Evolutionary conservation across 805 yeast species (phyloP).

Genomic region (Ogataea ganodermae): DNA sequence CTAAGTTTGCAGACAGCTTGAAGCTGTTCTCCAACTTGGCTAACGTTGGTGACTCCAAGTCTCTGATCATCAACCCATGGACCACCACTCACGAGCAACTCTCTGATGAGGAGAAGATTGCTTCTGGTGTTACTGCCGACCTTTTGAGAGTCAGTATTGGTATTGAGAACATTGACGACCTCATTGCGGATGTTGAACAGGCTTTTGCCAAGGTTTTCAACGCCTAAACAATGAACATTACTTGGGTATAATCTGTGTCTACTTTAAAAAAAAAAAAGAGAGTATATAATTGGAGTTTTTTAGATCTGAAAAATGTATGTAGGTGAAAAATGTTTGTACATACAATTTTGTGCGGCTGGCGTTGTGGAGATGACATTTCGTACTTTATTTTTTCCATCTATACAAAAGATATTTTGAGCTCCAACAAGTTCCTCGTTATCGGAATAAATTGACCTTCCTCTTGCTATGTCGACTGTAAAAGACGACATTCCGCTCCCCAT

Average conservation of each 20-base stretch:
- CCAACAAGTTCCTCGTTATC: too few relatives aligned
- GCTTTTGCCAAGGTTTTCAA: slow-evolving; percentile 66
- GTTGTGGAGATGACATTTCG: neutral
- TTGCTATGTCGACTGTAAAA: neutral
- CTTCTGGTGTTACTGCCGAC: slow-evolving; percentile 87
- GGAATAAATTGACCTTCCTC: neutral
- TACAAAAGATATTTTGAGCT: too few relatives aligned
- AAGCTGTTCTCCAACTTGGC: slow-evolving; percentile 91
- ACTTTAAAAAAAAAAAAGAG: neutral
- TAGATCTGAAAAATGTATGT: neutral
- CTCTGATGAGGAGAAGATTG: slow-evolving; percentile 72
- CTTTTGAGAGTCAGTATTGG: slow-evolving; percentile 89
- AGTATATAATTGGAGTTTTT: neutral
- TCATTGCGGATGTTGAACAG: slow-evolving; percentile 85
- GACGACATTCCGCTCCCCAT: slow-evolving; percentile 22
- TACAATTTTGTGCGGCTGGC: too few relatives aligned
- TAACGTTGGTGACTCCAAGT: slow-evolving; percentile 95
- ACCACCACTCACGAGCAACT: slow-evolving; percentile 95
- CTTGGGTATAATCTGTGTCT: neutral
- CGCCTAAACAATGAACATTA: too few relatives aligned
- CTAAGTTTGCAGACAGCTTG: slow-evolving; percentile 79
- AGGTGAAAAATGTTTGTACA: too few relatives aligned
- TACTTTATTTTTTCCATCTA: neutral
- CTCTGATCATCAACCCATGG: slow-evolving; percentile 94
- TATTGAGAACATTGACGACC: slow-evolving; percentile 87